Percentiles rank a stretch among this genome's conserved stretches.
phyloP scores from a whole-genome alignment of 139 green algal genomes.

The Coelastrella sp. region DNA sequence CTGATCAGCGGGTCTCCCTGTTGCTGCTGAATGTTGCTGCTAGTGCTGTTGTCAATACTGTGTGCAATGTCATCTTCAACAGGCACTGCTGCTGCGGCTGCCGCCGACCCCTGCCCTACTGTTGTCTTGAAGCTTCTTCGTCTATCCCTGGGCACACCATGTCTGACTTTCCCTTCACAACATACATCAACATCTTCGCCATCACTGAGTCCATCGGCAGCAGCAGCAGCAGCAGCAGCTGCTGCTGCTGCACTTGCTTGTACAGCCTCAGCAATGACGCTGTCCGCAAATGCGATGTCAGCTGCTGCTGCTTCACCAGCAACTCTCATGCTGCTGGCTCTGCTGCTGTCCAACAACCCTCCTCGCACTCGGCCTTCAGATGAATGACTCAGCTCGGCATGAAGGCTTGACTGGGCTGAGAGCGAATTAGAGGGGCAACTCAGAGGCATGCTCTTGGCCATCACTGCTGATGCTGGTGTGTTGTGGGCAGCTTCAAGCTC shows the following conservation, averaged over 20 bases:
- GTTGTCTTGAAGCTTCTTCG: not conserved
- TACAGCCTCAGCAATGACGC: not conserved
- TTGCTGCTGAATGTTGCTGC: not conserved
- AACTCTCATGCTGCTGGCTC: conserved; percentile 1
- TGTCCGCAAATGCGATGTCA: too few relatives aligned
- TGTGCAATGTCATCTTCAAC: not conserved
- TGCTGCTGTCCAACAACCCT: not conserved
- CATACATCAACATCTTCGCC: not conserved
- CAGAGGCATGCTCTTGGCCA: conserved; percentile 20
- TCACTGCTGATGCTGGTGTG: too few relatives aligned
- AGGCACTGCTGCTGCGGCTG: not conserved
- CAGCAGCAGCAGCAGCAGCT: not conserved
- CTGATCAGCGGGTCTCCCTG: not conserved
- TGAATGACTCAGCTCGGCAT: not conserved
- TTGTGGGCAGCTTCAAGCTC: too few relatives aligned
- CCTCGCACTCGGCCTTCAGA: conserved; percentile 8
- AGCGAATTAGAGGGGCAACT: not conserved
- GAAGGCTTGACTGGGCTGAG: too few relatives aligned
- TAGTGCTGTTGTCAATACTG: not conserved
- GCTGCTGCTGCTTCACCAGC: not conserved
- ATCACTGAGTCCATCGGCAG: not conserved
- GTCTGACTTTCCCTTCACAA: not conserved
- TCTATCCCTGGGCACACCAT: not conserved
- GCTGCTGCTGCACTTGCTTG: conserved; percentile 11
- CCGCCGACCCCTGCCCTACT: too few relatives aligned